Base-by-base conservation (phyloP, 192 early-diverging fungal species). In the Gaertneriomyces semiglobifer region DNA sequence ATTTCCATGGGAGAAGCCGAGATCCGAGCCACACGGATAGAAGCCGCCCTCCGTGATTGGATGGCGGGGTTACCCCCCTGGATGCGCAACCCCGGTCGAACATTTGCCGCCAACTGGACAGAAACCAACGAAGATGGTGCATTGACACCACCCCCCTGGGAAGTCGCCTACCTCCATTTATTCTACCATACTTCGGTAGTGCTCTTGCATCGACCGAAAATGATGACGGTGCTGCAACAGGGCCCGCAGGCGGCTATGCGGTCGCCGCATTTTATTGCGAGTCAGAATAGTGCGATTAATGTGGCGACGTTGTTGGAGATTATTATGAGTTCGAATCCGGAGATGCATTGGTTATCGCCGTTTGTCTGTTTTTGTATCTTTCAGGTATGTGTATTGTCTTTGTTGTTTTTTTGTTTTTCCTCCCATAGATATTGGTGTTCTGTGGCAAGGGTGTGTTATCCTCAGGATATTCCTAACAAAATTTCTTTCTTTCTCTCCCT, bases 341-440 rank as follows among this genome's bases (percentile, higher is more conserved):
- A 73, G 33, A 44, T 71, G 58, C 53, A 52, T 45, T 73, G 66
- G 64, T 53, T 71, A 10, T 61, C 63, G 5, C 74, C 74, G 16
- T 75, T 75, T 52, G 60, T 69, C 4, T 60, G 56, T 38, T 75
- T 75, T 46, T 75, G 69, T 60, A 51, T 73, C 18, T 75, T 72
- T 48, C 74, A 68, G 59, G 66, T 68, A 40, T 38, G 58, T 52
- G 2, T 12, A 44, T 42, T 59, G 8, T 57, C 4, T n/a, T 1
- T 25, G 10, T 56, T 19, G 7, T 20, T 19, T 56, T 19, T 12
- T 20, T 20, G 47, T n/a, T n/a, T n/a, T n/a, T n/a, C n/a, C n/a
- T n/a, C 8, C 47, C 47, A 48, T 48, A 48, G 9, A 8, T 10
- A 48, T 8, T 48, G 9, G 8, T 8, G n/a, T n/a, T 48, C n/a